Base-by-base conservation (phyloP, 2,329 filamentous ascomycete genomes). In the Cladophialophora chaetospira region DNA sequence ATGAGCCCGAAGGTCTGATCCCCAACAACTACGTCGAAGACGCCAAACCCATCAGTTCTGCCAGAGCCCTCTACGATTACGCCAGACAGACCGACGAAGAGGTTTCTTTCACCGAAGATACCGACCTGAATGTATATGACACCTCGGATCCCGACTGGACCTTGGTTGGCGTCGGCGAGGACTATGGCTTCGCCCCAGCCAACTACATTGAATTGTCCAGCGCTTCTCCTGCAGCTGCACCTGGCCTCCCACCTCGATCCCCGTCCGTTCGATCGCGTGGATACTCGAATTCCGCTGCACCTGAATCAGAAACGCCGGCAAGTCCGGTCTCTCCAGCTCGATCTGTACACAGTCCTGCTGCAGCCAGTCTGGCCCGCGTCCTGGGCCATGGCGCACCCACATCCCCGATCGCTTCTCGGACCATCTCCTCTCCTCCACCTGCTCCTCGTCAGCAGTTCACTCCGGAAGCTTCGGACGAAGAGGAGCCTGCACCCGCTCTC, bases 11-110 rank as follows among this genome's bases (percentile, higher is more conserved):
- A 66, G 92, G 92, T 58, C 76, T 97, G 70, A 87, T 99, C 58
- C 94, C 94, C 11, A 92, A 89, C 71, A 99, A 97, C 73, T 99
- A 99, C 72, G 82, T 99, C 55, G 88, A 97, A 78, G 86, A 90
- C 86, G 87, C 87, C 57, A 77, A 81, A 67, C 83, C 88, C 21
- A 73, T 83, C 60, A 78, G 84, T 60, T 81, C 87, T 65, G 94
- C 93, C 47, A 91, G 88, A 72, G 90, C 94, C n/a, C 83, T 97
- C n/a, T 99, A 93, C 78, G 94, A 99, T 73, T 99, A 99, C 73
- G 89, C 89, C 48, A 85, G 93, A 67, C 94, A 99, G 76, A 99
- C 94, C 21, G 94, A 99, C 70, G 94, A 99, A 74, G 94, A 99
- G 75, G 80, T 99, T 8, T 97, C 93, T 21, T 97, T 99, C 71